A percentile compares a stretch with the other conserved stretches of the same genome.
Conservation (phyloP, 2,329 filamentous ascomycete species). For the Epichloe uncinata region DNA sequence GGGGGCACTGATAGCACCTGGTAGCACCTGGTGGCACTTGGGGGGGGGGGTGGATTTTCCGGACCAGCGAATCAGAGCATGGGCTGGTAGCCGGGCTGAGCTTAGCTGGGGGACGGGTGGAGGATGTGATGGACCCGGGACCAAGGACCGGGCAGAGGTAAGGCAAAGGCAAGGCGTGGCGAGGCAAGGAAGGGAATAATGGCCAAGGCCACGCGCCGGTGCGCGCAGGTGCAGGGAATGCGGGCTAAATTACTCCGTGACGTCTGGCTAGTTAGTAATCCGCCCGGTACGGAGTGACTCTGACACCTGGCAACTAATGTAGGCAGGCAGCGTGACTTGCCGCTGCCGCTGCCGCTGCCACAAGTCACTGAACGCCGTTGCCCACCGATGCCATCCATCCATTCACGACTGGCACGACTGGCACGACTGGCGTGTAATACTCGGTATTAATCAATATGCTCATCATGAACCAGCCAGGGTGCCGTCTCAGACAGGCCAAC, state of each 20-base stretch:
- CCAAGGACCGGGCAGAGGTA: slow-evolving; percentile 4
- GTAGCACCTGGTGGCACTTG: neutral
- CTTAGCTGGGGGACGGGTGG: neutral
- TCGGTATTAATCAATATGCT: too few relatives aligned
- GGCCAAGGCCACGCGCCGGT: neutral
- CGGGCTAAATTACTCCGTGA: too few relatives aligned
- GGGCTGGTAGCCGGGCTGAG: neutral
- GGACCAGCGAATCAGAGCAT: neutral
- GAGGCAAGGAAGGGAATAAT: neutral
- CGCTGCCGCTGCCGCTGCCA: neutral
- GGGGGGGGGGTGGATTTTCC: neutral
- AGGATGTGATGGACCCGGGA: slow-evolving; percentile 4
- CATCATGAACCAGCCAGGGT: too few relatives aligned
- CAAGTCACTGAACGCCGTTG: neutral
- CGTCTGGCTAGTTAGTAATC: too few relatives aligned
- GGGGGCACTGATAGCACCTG: neutral
- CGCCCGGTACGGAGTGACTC: too few relatives aligned
- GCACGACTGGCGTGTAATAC: too few relatives aligned
- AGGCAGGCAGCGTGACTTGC: too few relatives aligned
- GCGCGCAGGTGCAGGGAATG: neutral
- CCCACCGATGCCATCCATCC: too few relatives aligned
- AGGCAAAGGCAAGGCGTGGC: neutral
- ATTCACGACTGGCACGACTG: too few relatives aligned
- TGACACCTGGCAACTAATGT: too few relatives aligned
- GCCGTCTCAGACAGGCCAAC: too few relatives aligned